These are phyloP conservation scores for Lepiota venenata DNA, from an alignment of 768 basidiomycete genomes.

Conservation along the genomic window DNA sequence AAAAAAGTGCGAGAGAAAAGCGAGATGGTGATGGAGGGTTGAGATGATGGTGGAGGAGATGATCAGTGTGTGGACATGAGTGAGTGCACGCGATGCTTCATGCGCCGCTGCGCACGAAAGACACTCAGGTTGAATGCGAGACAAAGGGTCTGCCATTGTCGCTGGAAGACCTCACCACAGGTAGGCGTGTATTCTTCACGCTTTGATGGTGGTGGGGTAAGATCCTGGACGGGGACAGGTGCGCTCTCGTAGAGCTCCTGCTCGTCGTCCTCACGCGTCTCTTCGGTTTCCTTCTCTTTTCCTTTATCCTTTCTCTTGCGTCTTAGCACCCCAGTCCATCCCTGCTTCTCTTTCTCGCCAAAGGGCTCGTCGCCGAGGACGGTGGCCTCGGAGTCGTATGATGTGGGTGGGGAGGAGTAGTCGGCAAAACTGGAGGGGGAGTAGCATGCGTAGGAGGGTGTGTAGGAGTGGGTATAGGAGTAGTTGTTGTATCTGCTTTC, in stretches of 20 bases:
- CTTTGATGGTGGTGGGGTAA: neutral
- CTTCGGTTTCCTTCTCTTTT: slow-evolving; percentile 4
- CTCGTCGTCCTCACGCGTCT: slow-evolving; percentile 4
- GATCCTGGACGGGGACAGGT: neutral
- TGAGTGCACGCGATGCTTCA: slow-evolving; percentile 10
- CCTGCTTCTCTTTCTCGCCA: slow-evolving; percentile 9
- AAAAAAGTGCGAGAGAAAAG: neutral
- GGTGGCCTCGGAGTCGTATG: slow-evolving; percentile 4
- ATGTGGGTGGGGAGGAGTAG: slow-evolving; percentile 3
- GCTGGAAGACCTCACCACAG: slow-evolving; percentile 10
- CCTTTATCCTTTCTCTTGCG: slow-evolving; percentile 11
- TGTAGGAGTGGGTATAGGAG: neutral
- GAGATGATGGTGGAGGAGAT: neutral
- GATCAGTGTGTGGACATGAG: slow-evolving; percentile 8
- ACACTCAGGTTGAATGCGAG: slow-evolving; percentile 11
- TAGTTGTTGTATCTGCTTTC: neutral
- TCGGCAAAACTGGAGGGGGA: slow-evolving; percentile 5
- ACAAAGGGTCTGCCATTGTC: slow-evolving; percentile 10
- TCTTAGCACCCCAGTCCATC: slow-evolving; percentile 6
- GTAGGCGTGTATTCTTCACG: slow-evolving; percentile 9
- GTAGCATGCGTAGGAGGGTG: slow-evolving; percentile 1
- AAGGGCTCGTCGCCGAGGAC: slow-evolving; percentile 3
- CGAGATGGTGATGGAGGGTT: neutral
- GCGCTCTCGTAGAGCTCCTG: neutral
- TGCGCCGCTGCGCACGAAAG: slow-evolving; percentile 11